Base-by-base conservation (phyloP, 352 stramenopile genomes). In the Globisporangium rhizosaccharum region DNA sequence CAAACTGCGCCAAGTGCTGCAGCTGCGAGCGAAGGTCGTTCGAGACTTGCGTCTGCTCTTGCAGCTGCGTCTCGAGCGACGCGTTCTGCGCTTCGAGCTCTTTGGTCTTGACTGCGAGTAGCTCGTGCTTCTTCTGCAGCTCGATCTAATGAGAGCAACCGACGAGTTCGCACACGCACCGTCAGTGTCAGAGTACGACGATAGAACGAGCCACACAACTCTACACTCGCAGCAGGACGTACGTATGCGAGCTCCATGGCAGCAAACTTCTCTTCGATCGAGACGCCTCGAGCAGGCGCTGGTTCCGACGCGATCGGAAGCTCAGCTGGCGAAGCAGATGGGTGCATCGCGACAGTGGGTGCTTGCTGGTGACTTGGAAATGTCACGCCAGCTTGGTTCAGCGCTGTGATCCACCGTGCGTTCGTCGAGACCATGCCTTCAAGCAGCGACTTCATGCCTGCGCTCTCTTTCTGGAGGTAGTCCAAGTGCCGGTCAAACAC, bases 401-500 rank as follows among this genome's bases (percentile, higher is more conserved):
- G 65, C 44, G 79, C 69, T 56, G 79, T 73, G 51, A 90, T 87
- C 79, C 79, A 90, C 23, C 85, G 76, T 20, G 79, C 68, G 61
- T 90, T 90, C 26, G 76, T 88, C 26, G 71, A 78, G 46, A 90
- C 76, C 79, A 88, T 88, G 30, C 71, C 79, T 49, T 90, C 76
- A 2, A 90, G 52, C 37, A 82, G 53, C 6, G 62, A 63, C 66
- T 82, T 87, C 79, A 90, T 90, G 30, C 87, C 76, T 25, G 66
- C 56, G 25, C 76, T 87, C 57, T 90, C 81, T 56, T 81, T 80
- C 56, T 88, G 75, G 26, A 90, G 58, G 48, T 85, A 87, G 57
- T 79, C 71, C 33, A 90, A 59, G 51, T 90, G 81, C 41, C 82
- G 69, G 57, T 90, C 81, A 20, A 88, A 75, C 51, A 78, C 72